Base-by-base conservation (phyloP, 73 alveolate genomes). In the Symbiodinium natans region DNA sequence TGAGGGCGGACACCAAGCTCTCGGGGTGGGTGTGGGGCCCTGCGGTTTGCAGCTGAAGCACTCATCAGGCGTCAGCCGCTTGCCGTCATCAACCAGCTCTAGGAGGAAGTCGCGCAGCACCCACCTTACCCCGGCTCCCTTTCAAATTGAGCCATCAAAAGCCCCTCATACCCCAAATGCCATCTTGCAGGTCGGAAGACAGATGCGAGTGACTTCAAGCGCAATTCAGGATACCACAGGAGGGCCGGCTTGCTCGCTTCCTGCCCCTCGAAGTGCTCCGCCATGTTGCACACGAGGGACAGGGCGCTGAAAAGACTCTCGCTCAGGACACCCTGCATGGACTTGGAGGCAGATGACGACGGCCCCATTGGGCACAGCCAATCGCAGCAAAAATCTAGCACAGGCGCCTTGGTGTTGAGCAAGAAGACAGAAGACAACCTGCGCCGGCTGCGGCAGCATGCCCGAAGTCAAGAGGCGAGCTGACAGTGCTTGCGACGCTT, bases 391-490 rank as follows among this genome's bases (percentile, higher is more conserved):
- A 17, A 48, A 8, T 17, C 63, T 8, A 48, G 17, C 73, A n/a
- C n/a, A n/a, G n/a, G 27, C 19, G 93, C 95, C 95, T 92, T 92
- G 98, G 98, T 92, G 98, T 92, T 92, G 98, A 92, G 98, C 98
- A 92, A 54, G 43, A 92, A 74, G 54, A 92, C 98, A 11, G 98
- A 92, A 74, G 90, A 92, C n/a, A 92, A 74, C 95, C 86, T 88
- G 27, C 80, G 77, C 43, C 21, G 19, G 40, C 6, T 41, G 56
- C 87, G 15, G 83, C 83, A 2, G 27, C 83, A 56, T 21, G 27
- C 27, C 3, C 31, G 27, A 56, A 21, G 31, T 29, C 2, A 1
- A 56, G 27, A 56, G 1, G 27, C 27, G 31, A 56, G 27, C n/a
- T n/a, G n/a, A n/a, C n/a, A n/a, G n/a, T n/a, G n/a, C n/a, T n/a